Percentiles rank a stretch among this genome's conserved stretches.
These are phyloP conservation scores for Phytophthora meadii DNA, from an alignment of 352 stramenopile species.

Conservation along the genomic window DNA sequence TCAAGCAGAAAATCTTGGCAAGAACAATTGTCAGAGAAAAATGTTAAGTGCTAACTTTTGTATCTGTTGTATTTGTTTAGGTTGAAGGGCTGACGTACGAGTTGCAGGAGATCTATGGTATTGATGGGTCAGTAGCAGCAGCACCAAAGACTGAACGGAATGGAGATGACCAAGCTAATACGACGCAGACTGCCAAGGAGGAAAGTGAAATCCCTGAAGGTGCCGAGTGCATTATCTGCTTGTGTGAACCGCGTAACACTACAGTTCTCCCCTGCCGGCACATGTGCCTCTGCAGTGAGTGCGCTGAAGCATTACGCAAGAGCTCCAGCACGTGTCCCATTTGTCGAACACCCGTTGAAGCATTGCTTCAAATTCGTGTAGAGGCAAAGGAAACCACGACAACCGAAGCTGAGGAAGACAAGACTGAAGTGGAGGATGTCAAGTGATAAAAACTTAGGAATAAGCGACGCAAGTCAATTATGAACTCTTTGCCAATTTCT, in stretches of 20 bases:
- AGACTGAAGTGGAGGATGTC: constrained; percentile 23
- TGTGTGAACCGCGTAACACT: constrained; percentile 83
- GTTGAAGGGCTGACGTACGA: constrained; percentile 84
- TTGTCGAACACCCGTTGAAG: constrained; percentile 78
- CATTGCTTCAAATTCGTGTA: constrained; percentile 82
- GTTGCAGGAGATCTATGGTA: constrained; percentile 90
- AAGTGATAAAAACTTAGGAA: constrained; percentile 6
- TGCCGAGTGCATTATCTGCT: constrained; percentile 89
- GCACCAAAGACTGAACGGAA: constrained; percentile 46
- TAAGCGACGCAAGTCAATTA: not conserved
- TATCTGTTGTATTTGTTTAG: constrained; percentile 25
- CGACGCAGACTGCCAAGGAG: constrained; percentile 34
- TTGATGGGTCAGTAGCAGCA: constrained; percentile 72
- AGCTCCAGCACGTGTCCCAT: constrained; percentile 82
- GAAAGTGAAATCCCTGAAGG: constrained; percentile 79
- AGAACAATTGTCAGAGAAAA: too few species aligned
- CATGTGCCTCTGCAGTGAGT: constrained; percentile 88
- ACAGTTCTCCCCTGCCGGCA: constrained; percentile 86
- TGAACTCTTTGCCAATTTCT: not conserved
- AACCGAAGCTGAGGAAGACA: constrained; percentile 28
- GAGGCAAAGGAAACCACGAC: constrained; percentile 49
- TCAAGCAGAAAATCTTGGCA: constrained; percentile 86
- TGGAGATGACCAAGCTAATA: constrained; percentile 31
- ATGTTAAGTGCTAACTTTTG: not conserved
- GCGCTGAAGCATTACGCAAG: constrained; percentile 76